These are phyloP conservation scores for Nitzschia sp. DNA, from an alignment of 108 stramenopile genomes.

Conservation along the genomic window DNA sequence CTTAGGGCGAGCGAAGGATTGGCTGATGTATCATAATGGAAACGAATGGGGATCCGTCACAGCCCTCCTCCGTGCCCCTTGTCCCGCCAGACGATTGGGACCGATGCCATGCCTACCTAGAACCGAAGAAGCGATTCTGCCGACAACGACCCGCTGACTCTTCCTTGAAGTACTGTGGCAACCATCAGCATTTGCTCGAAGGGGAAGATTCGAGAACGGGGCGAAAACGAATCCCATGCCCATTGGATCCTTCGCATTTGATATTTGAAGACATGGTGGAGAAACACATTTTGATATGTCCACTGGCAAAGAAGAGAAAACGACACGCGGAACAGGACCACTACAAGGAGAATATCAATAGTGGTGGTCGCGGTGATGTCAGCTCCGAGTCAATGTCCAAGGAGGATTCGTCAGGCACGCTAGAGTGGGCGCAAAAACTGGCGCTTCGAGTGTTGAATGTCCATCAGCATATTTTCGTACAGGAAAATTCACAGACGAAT, in stretches of 20 bases:
- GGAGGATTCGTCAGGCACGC: not conserved
- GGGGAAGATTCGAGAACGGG: not conserved
- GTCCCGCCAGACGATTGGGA: slow-evolving; percentile 58
- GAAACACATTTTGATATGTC: slow-evolving; percentile 72
- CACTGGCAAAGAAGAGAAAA: slow-evolving; percentile 49
- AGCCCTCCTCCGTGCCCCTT: too few species aligned
- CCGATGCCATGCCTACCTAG: slow-evolving; percentile 73
- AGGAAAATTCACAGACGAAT: not conserved
- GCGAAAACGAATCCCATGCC: slow-evolving; percentile 83
- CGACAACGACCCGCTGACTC: slow-evolving; percentile 41
- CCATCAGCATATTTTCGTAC: slow-evolving; percentile 51
- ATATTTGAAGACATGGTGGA: slow-evolving; percentile 65
- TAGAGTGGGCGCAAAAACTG: slow-evolving; percentile 49
- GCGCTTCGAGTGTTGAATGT: slow-evolving; percentile 59
- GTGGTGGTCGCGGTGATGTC: slow-evolving; percentile 66
- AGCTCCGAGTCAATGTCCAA: not conserved
- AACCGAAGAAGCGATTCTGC: slow-evolving; percentile 61
- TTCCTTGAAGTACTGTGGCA: slow-evolving; percentile 46
- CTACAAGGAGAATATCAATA: slow-evolving; percentile 60
- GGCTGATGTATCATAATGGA: too few species aligned
- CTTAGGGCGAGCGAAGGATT: too few species aligned
- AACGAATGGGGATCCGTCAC: too few species aligned
- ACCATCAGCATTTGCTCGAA: slow-evolving; percentile 41
- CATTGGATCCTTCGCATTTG: slow-evolving; percentile 79
- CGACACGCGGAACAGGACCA: slow-evolving; percentile 42